Evolutionary conservation across 139 green algal genomes (phyloP), one percentile per base, ranked within the genome.

Genomic region (Desmodesmus armatus): DNA sequence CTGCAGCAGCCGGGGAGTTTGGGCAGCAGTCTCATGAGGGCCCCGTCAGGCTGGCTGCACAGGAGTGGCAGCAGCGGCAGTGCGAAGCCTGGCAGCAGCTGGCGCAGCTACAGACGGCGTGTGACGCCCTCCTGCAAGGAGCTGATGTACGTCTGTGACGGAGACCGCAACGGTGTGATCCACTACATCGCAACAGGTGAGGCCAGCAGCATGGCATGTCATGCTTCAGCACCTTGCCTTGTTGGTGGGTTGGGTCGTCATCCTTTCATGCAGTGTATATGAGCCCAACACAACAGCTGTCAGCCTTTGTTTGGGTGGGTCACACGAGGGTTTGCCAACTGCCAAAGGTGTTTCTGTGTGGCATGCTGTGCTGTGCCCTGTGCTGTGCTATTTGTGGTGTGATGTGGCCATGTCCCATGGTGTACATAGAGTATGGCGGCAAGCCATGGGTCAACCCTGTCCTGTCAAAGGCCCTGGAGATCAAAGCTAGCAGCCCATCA

Each of bases 391-490:
- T 21, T 25, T 80, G 29, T 90, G 83, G n/a, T n/a, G n/a, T n/a
- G n/a, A n/a, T n/a, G n/a, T n/a, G n/a, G n/a, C n/a, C n/a, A n/a
- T n/a, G n/a, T n/a, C n/a, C n/a, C n/a, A n/a, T n/a, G n/a, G n/a
- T n/a, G n/a, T n/a, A n/a, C n/a, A n/a, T n/a, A 67, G 86, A 89
- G 47, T 91, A 92, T 71, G 87, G 88, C 17, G 85, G 39, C 19
- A 90, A 94, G 87, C 69, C 82, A n/a, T 98, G 92, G 93, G 90
- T 98, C 3, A 97, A 97, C 83, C 94, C 95, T 0, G 87, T 94
- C 71, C 82, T 94, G 33, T 83, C 90, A 2, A 90, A 89, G 41
- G 80, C 77, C 5, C 74, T 97, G 29, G 74, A 91, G 70, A 89
- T 96, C 19, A 84, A 80, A 2, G 93, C 94, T 43, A 93, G 87